Evolutionary conservation across 2,329 filamentous ascomycete genomes (phyloP).

Genomic region (Curvularia eragrostidis): DNA sequence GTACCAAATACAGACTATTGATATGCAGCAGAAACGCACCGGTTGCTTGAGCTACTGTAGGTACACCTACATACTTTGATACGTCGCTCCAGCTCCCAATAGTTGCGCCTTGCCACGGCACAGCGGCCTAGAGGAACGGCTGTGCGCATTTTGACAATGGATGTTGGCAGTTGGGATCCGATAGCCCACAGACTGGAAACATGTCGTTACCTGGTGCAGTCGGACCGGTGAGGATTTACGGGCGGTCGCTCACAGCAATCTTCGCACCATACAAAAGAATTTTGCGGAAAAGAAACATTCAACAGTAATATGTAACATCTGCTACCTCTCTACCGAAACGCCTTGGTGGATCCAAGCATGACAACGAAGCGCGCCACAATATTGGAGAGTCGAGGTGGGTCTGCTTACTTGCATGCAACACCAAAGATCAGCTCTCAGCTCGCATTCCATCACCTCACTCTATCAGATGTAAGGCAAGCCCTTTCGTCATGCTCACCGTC

Average conservation of each 20-base stretch:
- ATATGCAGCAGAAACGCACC: conserved; percentile 15
- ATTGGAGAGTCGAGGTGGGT: conserved; percentile 21
- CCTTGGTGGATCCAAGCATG: conserved; percentile 8
- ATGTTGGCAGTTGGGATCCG: neutral
- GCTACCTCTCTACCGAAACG: conserved; percentile 8
- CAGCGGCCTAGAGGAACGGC: neutral
- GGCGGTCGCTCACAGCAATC: conserved; percentile 1
- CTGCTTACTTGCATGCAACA: conserved; percentile 27
- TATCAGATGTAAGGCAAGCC: conserved; percentile 12
- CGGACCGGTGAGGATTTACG: conserved; percentile 1
- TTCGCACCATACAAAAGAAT: conserved; percentile 1
- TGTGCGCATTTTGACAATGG: neutral
- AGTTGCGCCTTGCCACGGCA: neutral
- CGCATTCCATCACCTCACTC: conserved; percentile 6
- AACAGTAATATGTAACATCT: conserved; percentile 17
- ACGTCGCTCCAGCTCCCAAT: conserved; percentile 3
- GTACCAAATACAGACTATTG: conserved; percentile 15
- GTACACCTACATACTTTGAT: neutral
- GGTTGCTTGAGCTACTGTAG: conserved; percentile 6
- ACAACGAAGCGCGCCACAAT: conserved; percentile 36
- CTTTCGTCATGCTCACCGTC: conserved; percentile 7
- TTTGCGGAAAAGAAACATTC: conserved; percentile 19
- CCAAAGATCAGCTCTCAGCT: conserved; percentile 11
- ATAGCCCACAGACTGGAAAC: neutral
- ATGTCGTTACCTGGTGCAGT: too few relatives aligned